A percentile compares a stretch with the other conserved stretches of the same genome.
These are phyloP conservation scores for Gaertneriomyces sp. DNA, from an alignment of 192 early-diverging fungal species.

Conservation along the genomic window DNA sequence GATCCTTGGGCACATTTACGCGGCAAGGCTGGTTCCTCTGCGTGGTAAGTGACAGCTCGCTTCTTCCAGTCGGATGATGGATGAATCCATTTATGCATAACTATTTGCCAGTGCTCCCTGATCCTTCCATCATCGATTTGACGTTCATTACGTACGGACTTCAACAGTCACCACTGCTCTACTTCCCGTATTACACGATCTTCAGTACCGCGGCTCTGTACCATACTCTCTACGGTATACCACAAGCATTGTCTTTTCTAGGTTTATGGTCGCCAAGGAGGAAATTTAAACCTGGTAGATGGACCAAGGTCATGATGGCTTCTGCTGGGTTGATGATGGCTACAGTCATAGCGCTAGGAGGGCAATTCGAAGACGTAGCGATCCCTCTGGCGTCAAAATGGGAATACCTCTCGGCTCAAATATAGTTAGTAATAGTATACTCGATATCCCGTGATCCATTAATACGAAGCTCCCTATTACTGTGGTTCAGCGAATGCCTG, in stretches of 20 bases:
- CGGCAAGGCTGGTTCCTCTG: constrained; percentile 20
- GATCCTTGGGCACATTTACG: constrained; percentile 18
- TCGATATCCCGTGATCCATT: too few species aligned
- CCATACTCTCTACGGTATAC: constrained; percentile 26
- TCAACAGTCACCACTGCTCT: neutral
- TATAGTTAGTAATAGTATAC: too few species aligned
- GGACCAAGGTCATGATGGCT: constrained; percentile 12
- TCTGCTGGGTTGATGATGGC: neutral
- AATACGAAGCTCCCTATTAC: too few species aligned
- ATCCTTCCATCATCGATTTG: constrained; percentile 31
- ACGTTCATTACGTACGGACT: constrained; percentile 15
- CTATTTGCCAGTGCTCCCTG: neutral
- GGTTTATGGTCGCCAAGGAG: neutral
- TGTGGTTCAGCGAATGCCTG: too few species aligned
- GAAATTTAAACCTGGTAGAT: constrained; percentile 11
- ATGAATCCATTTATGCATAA: neutral
- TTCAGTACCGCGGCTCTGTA: constrained; percentile 27
- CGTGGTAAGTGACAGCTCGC: constrained; percentile 5
- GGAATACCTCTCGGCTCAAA: neutral
- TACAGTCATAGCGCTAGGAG: constrained; percentile 11
- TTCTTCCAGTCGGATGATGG: neutral
- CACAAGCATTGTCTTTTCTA: constrained; percentile 10
- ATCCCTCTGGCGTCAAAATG: constrained; percentile 26
- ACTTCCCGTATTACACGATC: constrained; percentile 17
- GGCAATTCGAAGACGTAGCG: constrained; percentile 17